Base-by-base conservation (phyloP, 352 stramenopile species). In the Phytophthora agathidicida region DNA sequence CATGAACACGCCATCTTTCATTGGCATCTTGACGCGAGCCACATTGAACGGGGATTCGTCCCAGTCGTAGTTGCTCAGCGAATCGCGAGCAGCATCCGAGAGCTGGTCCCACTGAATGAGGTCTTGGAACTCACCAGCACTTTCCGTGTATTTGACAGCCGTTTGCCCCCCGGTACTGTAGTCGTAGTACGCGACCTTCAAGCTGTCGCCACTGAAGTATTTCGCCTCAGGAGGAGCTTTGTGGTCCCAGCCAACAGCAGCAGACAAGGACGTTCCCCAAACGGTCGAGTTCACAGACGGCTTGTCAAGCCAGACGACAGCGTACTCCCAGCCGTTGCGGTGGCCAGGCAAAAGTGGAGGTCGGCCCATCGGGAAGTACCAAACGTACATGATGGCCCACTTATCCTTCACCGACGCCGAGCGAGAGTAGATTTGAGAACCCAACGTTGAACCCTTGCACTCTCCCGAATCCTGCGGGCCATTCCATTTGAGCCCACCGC, bases 311-410 rank as follows among this genome's bases (percentile, higher is more conserved):
- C 71, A 80, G 16, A 80, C 57, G 14, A 77, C 48, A 11, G 68
- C 57, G 42, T 77, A 73, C 58, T 80, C 71, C 71, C 71, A 80
- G 33, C 71, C 59, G 41, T 80, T 50, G 37, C 67, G 71, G 32
- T 80, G 66, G 1, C 71, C 71, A 3, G 30, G 7, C 16, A 26
- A 1, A 26, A 57, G 23, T 31, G 64, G 41, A 30, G 63, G 46
- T 27, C 60, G 62, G 1, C 68, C 71, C 36, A 69, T 80, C 3
- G 66, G 62, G 54, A 77, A 74, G 60, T 77, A 77, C 69, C 69
- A 77, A 14, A 13, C 42, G 32, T 61, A 63, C 54, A 65, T 65
- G 30, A 65, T 51, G 14, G 56, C 56, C 37, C 51, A 69, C 19
- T 55, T 54, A 26, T 35, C 43, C 11, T 55, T 13, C 5, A 62